Conservation (phyloP, 73 alveolate species). For the Paramecium sexaurelia region DNA sequence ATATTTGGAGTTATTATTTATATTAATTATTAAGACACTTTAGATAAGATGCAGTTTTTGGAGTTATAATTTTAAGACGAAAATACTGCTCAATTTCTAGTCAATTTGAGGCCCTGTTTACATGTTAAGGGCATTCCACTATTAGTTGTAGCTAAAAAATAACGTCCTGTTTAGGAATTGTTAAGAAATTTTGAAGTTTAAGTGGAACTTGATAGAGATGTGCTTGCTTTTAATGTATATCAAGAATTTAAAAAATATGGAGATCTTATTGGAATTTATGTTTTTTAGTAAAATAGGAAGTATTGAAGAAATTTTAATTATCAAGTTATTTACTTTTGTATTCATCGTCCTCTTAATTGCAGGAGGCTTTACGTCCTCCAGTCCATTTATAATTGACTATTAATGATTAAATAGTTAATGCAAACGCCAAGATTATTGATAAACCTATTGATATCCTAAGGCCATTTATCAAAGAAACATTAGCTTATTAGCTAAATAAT, state of each 20-base stretch:
- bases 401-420: slow-evolving; percentile 5
- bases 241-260: slow-evolving; percentile 56
- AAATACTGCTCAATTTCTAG: neutral
- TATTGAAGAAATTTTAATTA: neutral
- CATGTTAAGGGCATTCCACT: slow-evolving; percentile 59
- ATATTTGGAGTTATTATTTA: slow-evolving; percentile 27
- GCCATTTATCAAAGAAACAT: slow-evolving; percentile 31
- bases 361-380: slow-evolving; percentile 53
- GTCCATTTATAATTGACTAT: neutral
- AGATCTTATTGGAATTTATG: slow-evolving; percentile 45
- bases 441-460: slow-evolving; percentile 56
- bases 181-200: slow-evolving; percentile 1
- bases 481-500: slow-evolving; percentile 53
- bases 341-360: slow-evolving; percentile 24
- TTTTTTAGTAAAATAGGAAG: slow-evolving; percentile 35
- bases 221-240: slow-evolving; percentile 21
- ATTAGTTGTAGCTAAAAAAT: slow-evolving; percentile 1
- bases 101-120: slow-evolving; percentile 30
- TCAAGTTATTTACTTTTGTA: slow-evolving; percentile 41
- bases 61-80: slow-evolving; percentile 22
- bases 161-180: slow-evolving; percentile 35
- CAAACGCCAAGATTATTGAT: slow-evolving; percentile 59
- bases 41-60: slow-evolving; percentile 39
- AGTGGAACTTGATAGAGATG: slow-evolving; percentile 49
- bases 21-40: neutral